These are phyloP conservation scores for Melanogaster broomeanus DNA, from an alignment of 768 basidiomycete species.

Conservation along the genomic window DNA sequence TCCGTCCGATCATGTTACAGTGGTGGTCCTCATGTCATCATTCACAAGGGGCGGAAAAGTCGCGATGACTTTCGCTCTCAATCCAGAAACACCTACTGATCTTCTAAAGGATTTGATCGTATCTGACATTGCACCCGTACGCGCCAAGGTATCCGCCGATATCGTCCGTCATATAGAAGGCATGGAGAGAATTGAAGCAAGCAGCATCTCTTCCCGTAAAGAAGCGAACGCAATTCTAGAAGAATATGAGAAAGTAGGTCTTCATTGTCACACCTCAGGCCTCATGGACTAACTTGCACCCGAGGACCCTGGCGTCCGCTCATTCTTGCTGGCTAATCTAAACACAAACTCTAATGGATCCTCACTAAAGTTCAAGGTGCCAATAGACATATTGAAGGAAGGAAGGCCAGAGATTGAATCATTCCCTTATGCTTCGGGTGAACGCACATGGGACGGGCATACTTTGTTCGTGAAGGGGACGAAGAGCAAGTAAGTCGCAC, in stretches of 20 bases:
- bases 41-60: slow-evolving; percentile 79
- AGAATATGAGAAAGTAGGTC: slow-evolving; percentile 60
- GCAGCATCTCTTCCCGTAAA: slow-evolving; percentile 57
- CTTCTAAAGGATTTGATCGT: slow-evolving; percentile 63
- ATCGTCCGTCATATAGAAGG: slow-evolving; percentile 66
- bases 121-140: slow-evolving; percentile 80
- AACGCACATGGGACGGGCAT: slow-evolving; percentile 54
- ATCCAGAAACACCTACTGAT: slow-evolving; percentile 40
- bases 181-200: slow-evolving; percentile 73
- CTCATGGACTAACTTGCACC: slow-evolving; percentile 4
- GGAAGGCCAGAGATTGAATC: slow-evolving; percentile 70
- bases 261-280: neutral
- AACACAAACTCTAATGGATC: slow-evolving; percentile 32
- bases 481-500: slow-evolving; percentile 62
- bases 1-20: neutral
- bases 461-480: slow-evolving; percentile 78
- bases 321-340: slow-evolving; percentile 88
- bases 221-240: slow-evolving; percentile 70
- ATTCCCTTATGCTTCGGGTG: slow-evolving; percentile 71
- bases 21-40: neutral
- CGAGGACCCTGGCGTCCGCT: slow-evolving; percentile 74
- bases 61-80: slow-evolving; percentile 68
- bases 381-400: slow-evolving; percentile 62
- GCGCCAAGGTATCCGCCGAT: slow-evolving; percentile 57
- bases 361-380: slow-evolving; percentile 68